These are phyloP conservation scores for Trichosporon faecale DNA, from an alignment of 1,284 basidiomycete species.

Conservation along the genomic window DNA sequence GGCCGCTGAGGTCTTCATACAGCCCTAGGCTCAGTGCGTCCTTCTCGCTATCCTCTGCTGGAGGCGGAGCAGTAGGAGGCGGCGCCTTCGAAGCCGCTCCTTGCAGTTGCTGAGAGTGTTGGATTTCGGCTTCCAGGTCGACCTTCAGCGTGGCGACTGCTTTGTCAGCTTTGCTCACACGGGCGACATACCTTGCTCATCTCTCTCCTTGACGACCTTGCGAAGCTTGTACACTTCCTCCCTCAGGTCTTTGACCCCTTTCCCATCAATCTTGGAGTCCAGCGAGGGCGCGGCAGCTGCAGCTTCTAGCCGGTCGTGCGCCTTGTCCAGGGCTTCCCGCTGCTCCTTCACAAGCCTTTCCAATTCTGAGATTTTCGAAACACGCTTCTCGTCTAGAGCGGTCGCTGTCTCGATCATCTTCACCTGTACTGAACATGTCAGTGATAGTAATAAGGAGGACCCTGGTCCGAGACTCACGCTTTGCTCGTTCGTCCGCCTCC, in stretches of 20 bases:
- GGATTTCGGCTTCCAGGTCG: constrained; percentile 46
- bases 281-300: constrained; percentile 15
- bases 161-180: background rate
- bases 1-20: constrained; percentile 49
- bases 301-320: constrained; percentile 9
- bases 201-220: constrained; percentile 32
- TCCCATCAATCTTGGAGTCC: constrained; percentile 29
- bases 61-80: background rate
- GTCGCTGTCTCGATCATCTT: constrained; percentile 44
- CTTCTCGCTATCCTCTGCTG: constrained; percentile 14
- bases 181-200: constrained; percentile 39
- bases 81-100: background rate
- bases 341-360: constrained; percentile 38
- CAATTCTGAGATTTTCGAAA: constrained; percentile 31
- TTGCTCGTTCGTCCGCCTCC: constrained; percentile 34
- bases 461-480: constrained; percentile 28
- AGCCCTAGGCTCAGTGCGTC: constrained; percentile 31
- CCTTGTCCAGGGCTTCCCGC: constrained; percentile 20
- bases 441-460: background rate
- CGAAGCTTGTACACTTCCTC: constrained; percentile 37
- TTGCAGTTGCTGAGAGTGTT: constrained; percentile 40
- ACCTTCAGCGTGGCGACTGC: constrained; percentile 36
- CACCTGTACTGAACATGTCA: constrained; percentile 39
- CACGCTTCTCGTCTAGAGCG: constrained; percentile 40
- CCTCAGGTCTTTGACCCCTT: constrained; percentile 40